phyloP scores from a whole-genome alignment of 306 rosid species.

The Cucumis melo region DNA sequence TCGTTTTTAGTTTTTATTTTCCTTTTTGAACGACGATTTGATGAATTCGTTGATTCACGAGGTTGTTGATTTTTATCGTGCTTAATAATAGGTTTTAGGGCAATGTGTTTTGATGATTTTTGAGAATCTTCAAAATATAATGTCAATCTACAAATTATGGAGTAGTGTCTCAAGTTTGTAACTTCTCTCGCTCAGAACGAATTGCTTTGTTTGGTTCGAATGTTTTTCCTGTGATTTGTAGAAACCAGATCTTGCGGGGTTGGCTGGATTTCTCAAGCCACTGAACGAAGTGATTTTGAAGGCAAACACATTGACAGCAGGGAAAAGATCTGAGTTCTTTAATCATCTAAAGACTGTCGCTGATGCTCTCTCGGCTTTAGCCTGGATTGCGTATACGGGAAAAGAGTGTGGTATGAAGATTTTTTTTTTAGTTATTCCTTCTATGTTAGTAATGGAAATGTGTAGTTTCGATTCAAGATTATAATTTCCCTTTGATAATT shows the following conservation, averaged over 20 bases:
- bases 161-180: background rate
- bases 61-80: background rate
- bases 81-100: background rate
- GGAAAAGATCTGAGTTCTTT: slow-evolving; percentile 69
- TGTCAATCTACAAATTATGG: background rate
- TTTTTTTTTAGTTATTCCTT: background rate
- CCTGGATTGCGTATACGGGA: slow-evolving; percentile 83
- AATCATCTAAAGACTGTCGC: slow-evolving; percentile 79
- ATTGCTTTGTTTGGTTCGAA: background rate
- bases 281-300: slow-evolving; percentile 53
- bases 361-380: slow-evolving; percentile 91
- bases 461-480: background rate
- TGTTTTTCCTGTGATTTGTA: slow-evolving; percentile 21
- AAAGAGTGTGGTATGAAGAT: slow-evolving; percentile 65
- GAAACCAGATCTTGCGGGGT: slow-evolving; percentile 65
- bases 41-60: background rate
- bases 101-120: background rate
- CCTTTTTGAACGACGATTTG: background rate
- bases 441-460: slow-evolving; percentile 1
- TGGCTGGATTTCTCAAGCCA: slow-evolving; percentile 79
- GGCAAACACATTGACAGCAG: slow-evolving; percentile 56
- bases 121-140: background rate
- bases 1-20: background rate
- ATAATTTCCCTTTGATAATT: slow-evolving; percentile 15
- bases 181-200: background rate